These are phyloP conservation scores for Trebouxia gelatinosa DNA, from an alignment of 163 green algal genomes.

Conservation along the genomic window DNA sequence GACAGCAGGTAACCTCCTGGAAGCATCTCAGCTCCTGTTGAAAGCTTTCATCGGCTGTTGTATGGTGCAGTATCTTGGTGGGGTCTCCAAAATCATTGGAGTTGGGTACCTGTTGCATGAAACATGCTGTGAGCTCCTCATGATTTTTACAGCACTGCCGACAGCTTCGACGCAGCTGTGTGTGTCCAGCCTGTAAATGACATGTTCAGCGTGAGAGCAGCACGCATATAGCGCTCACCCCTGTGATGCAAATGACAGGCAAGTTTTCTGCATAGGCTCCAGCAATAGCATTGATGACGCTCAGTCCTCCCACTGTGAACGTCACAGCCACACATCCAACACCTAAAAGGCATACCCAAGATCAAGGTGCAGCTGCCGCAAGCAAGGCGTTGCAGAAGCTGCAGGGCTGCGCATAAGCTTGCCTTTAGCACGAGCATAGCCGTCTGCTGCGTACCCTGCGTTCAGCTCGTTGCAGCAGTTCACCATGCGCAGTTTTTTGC, in stretches of 20 bases:
- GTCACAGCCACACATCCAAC: conserved; percentile 68
- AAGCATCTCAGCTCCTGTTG: conserved; percentile 45
- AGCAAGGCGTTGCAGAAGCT: too few relatives aligned
- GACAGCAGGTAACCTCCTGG: conserved; percentile 53
- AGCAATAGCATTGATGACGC: conserved; percentile 61
- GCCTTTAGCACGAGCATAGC: conserved; percentile 56
- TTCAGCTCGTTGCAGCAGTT: conserved; percentile 77
- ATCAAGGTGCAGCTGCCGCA: too few relatives aligned
- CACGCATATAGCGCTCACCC: neutral
- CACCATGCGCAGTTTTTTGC: conserved; percentile 35
- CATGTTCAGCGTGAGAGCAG: too few relatives aligned
- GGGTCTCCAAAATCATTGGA: conserved; percentile 68
- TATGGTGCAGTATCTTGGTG: conserved; percentile 76
- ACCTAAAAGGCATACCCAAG: conserved; percentile 32
- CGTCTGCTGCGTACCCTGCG: conserved; percentile 54
- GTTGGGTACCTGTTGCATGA: conserved; percentile 17
- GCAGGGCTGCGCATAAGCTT: too few relatives aligned
- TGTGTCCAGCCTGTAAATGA: too few relatives aligned
- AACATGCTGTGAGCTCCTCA: neutral
- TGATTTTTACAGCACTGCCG: too few relatives aligned
- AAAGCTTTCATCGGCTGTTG: conserved; percentile 50
- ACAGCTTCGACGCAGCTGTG: too few relatives aligned
- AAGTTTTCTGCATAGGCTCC: conserved; percentile 73
- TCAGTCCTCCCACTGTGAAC: conserved; percentile 78
- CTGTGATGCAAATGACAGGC: conserved; percentile 72